Evolutionary conservation across 1,139 yeast genomes (phyloP), one percentile per base, ranked within the genome.

Genomic region (Diutina ranongensis): DNA sequence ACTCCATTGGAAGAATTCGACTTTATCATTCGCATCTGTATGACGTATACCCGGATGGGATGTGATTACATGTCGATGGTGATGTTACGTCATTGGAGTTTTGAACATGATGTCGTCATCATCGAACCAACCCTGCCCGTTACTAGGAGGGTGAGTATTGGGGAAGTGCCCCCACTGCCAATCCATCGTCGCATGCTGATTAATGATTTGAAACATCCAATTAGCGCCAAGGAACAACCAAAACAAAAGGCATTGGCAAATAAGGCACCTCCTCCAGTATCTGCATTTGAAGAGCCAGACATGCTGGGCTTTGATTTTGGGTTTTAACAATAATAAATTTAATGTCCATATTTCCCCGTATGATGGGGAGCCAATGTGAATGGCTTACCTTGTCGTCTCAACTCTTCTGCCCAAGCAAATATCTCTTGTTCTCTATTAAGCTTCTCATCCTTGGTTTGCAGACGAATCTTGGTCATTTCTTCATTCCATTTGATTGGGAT

Each of bases 11-110:
- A 67, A 44, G 97, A 89, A 55, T 76, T 74, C 47, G 67, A 71
- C 13, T 78, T 81, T 55, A 72, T 88, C 12, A 57, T 76, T 20
- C 76, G 78, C 51, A 81, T 82, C 7, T 73, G 84, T 12, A 65
- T 73, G 42, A 83, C 86, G 48, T 85, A 87, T 55, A 69, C 78
- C 13, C 69, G 95, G 49, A 87, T 89, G 95, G 97, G 97, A 0
- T 89, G 97, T 64, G 95, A 89, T 54, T 75, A 80, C 51, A 60
- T 89, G 44, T 80, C 89, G 0, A 57, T 85, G 18, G 71, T 79
- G 44, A 59, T 88, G 45, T 65, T 84, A 3, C 67, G 67, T 45
- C 76, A 75, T 49, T 89, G 97, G 97, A 64, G 64, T 31, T 89
- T 88, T 56, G 61, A 38, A 16, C 42, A 38, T 25, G 42, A 38